Evolutionary conservation across 148 eudicot species (phyloP), one percentile per base, ranked within the genome.

Genomic region (Drosera capensis): DNA sequence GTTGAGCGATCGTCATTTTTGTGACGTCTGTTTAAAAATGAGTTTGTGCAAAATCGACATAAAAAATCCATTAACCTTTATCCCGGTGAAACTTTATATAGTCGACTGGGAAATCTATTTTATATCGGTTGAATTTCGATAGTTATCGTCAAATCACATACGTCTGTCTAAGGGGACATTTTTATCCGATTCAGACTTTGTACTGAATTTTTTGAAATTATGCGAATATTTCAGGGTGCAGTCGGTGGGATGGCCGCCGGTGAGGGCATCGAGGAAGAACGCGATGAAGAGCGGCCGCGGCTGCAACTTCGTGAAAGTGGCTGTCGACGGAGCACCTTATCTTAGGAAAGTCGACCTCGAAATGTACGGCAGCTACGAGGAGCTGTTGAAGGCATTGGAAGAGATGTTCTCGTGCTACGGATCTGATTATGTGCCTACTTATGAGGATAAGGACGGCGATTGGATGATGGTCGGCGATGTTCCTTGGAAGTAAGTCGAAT

Each of bases 241-340:
- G 66, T 49, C 70, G 45, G 69, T 73, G 25, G 79, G 79, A 8
- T 73, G 79, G 79, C 79, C 79, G 39, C 79, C 79, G 9, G 75
- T 73, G 49, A 65, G 72, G 38, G 49, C 71, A 30, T 62, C 63
- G 5, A 67, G 80, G 63, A 66, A 66, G 40, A 69, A 59, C 47
- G 61, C 51, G 23, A 61, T 55, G 57, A 58, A 40, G 11, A 42
- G 15, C 17, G 55, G 15, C 25, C 44, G 57, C 15, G 40, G 35
- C 19, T 58, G 49, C 43, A 62, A 62, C 16, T 73, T 57, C 36
- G 83, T 77, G 54, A 87, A 87, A 43, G 94, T 87, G 54, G 90
- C 78, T 0, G 94, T 82, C 1, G 96, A 87, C 38, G 96, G 96
- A 48, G 96, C 96, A 20, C 96, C 96, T 1, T 87, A 67, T 48